Evolutionary conservation across 495 filamentous ascomycete species (phyloP).

Genomic region (Peziza echinospora): DNA sequence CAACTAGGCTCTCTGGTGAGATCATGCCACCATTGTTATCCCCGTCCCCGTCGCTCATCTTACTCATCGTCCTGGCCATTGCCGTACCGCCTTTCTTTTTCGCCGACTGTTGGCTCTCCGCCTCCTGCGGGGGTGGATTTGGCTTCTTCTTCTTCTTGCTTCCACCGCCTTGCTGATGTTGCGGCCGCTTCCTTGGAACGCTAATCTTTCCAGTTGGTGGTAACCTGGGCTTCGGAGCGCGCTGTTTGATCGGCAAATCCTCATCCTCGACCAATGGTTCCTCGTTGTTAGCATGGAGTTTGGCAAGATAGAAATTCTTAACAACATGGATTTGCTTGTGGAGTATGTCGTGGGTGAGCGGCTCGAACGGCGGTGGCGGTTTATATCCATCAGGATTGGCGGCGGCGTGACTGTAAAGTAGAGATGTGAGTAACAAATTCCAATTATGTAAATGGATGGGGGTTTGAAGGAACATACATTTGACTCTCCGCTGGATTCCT

Average conservation of each 20-base stretch:
- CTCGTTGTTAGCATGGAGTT: constrained; percentile 63
- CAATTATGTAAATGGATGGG: too few relatives aligned
- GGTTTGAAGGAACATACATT: too few relatives aligned
- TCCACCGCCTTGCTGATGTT: constrained; percentile 47
- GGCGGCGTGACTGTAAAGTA: too few relatives aligned
- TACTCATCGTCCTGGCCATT: constrained; percentile 7
- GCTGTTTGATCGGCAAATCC: constrained; percentile 76
- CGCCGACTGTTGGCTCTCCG: constrained; percentile 5
- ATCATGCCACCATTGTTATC: constrained; percentile 35
- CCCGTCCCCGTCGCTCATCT: constrained; percentile 30
- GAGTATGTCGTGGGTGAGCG: constrained; percentile 59
- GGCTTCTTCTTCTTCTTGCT: constrained; percentile 46
- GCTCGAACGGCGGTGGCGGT: constrained; percentile 49
- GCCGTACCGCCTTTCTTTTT: constrained; percentile 5
- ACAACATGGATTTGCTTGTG: constrained; percentile 62
- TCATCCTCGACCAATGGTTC: constrained; percentile 82
- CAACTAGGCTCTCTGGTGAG: constrained; percentile 39
- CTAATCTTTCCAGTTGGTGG: constrained; percentile 90
- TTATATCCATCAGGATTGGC: constrained; percentile 39
- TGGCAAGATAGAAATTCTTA: constrained; percentile 71
- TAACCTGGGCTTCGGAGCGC: constrained; percentile 75
- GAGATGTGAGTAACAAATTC: too few relatives aligned
- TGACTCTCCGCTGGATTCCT: constrained; percentile 57
- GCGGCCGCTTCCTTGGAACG: constrained; percentile 68
- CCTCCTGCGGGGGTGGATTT: constrained; percentile 9